Conservation (phyloP, 106 monocot species). For the Chionographis japonica region DNA sequence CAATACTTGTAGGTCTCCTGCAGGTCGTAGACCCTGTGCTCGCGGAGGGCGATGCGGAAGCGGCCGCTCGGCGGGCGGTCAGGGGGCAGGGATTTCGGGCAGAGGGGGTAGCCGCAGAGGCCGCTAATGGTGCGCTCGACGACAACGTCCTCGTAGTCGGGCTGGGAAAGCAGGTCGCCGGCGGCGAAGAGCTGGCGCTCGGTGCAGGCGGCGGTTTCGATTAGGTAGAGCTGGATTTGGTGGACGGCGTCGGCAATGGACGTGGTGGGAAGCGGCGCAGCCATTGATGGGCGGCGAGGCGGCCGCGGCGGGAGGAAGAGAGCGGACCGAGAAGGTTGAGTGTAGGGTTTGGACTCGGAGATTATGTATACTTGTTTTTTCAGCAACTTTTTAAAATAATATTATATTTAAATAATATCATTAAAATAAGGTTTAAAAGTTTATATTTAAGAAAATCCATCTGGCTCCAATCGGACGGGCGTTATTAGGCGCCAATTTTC, state of each 20-base stretch:
- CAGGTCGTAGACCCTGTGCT: constrained; percentile 87
- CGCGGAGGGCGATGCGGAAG: constrained; percentile 65
- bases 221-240: constrained; percentile 50
- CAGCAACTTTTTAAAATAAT: too few species aligned
- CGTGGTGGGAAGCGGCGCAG: background rate
- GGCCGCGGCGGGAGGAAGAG: too few species aligned
- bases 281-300: background rate
- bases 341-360: too few species aligned
- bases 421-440: too few species aligned
- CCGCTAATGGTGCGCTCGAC: constrained; percentile 63
- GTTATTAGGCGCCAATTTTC: too few species aligned
- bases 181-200: constrained; percentile 46
- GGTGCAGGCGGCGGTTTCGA: constrained; percentile 34
- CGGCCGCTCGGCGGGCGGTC: constrained; percentile 25
- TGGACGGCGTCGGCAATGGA: constrained; percentile 35
- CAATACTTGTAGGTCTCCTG: constrained; percentile 72
- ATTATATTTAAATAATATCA: too few species aligned
- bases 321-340: too few species aligned
- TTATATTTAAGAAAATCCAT: too few species aligned
- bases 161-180: constrained; percentile 46
- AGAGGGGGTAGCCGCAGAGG: constrained; percentile 71
- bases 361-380: too few species aligned
- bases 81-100: constrained; percentile 37
- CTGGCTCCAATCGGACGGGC: too few species aligned
- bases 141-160: constrained; percentile 82